These are phyloP conservation scores for Paecilomyces sp. DNA, from an alignment of 2,329 filamentous ascomycete species.

Conservation along the genomic window DNA sequence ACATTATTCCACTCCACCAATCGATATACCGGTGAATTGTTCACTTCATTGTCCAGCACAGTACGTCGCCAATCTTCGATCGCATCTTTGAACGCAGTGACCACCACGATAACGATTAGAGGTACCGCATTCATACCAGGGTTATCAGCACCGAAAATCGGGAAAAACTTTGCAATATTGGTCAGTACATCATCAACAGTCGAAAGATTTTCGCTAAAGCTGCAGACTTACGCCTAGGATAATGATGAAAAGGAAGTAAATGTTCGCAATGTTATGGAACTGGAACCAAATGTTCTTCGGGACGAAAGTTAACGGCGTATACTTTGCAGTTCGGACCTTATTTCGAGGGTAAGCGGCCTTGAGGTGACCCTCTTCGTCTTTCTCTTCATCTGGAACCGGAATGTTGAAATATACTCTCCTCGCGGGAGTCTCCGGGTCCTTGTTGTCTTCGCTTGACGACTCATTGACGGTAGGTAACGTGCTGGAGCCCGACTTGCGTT, in stretches of 20 bases:
- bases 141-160: conserved; percentile 88
- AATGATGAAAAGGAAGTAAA: conserved; percentile 95
- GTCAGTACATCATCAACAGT: not conserved
- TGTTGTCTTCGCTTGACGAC: conserved; percentile 12
- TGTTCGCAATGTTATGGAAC: conserved; percentile 97
- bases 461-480: conserved; percentile 27
- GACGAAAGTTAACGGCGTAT: conserved; percentile 88
- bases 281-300: conserved; percentile 97
- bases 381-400: conserved; percentile 64
- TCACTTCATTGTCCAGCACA: conserved; percentile 82
- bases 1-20: conserved; percentile 86
- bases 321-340: conserved; percentile 97
- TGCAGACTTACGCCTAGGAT: conserved; percentile 73
- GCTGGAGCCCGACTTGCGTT: conserved; percentile 44
- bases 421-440: conserved; percentile 20
- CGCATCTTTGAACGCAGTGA: conserved; percentile 89
- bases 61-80: conserved; percentile 94
- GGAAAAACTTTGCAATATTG: conserved; percentile 64
- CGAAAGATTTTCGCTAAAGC: not conserved
- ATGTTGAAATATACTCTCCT: conserved; percentile 78
- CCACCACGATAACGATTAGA: conserved; percentile 80
- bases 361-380: conserved; percentile 76
- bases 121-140: conserved; percentile 86
- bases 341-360: conserved; percentile 69
- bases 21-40: conserved; percentile 91